Evolutionary conservation across 192 early-diverging fungal species (phyloP), one percentile per base, ranked within the genome.

Genomic region (Coemansia sp.): DNA sequence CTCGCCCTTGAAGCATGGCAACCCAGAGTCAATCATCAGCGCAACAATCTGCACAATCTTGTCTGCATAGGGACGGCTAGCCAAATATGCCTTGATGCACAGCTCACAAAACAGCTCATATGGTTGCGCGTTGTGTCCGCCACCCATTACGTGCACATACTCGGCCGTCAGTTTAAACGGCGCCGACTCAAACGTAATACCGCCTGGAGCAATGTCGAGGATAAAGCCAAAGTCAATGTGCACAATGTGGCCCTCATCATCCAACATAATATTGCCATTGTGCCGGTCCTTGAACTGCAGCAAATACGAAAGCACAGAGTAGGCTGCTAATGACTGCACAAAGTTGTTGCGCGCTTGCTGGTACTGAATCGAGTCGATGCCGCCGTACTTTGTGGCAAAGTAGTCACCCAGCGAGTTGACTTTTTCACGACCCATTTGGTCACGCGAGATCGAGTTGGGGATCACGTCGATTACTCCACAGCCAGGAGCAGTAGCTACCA

Each of bases 191-290:
- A 99, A 92, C 17, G 86, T 94, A 57, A 93, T 91, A 11, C 97
- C 97, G 65, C 97, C 97, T 9, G 96, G 96, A n/a, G 95, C 91
- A 72, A 99, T 98, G 58, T 95, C 94, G 49, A 99, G 84, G 62
- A 99, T 96, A 71, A 98, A 99, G 14, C 97, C 97, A 68, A 99
- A 99, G 75, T 99, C 96, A 62, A 99, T 97, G 78, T 99, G 97
- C 68, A 99, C 83, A 23, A 98, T 89, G 71, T 99, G 94, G 0
- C 97, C 97, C 60, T 92, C 84, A 59, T 93, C 87, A 62, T 99
- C 97, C 60, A 98, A 86, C 97, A 99, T 98, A 66, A 99, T 97
- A 81, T 98, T 98, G 52, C 96, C 96, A 78, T 98, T 98, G 74
- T 98, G 96, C 21, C 97, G 85, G 83, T 99, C 97, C 76, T 98